phyloP scores from a whole-genome alignment of 31 red algal genomes.

The Bonnemaisonia californica region DNA sequence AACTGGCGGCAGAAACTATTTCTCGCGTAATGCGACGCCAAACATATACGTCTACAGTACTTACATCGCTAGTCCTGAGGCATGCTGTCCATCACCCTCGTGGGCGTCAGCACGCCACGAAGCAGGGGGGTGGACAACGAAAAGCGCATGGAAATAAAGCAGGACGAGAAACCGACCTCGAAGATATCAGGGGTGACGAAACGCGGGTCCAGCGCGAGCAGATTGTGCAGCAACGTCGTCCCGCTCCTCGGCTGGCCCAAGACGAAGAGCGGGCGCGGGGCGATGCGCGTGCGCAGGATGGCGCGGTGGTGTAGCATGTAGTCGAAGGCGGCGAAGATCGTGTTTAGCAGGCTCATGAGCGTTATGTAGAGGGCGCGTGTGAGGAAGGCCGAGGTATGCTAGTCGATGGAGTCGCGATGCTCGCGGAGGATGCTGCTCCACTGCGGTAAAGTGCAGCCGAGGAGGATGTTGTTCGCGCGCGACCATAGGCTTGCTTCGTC shows the following conservation, averaged over 20 bases:
- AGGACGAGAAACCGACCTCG: conserved; percentile 16
- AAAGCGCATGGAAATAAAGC: conserved; percentile 1
- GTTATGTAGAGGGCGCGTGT: neutral
- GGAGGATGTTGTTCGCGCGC: neutral
- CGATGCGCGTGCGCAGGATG: neutral
- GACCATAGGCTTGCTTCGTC: no score
- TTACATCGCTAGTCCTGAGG: conserved; percentile 4
- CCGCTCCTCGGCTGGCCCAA: conserved; percentile 18
- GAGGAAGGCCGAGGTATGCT: neutral
- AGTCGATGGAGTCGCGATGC: neutral
- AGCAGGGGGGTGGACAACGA: neutral
- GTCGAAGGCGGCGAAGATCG: conserved; percentile 6
- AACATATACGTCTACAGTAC: no score
- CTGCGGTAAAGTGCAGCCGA: conserved; percentile 7
- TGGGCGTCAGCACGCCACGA: neutral
- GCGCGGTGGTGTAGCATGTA: neutral
- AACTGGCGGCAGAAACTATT: no score
- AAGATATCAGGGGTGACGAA: conserved; percentile 23
- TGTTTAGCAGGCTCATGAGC: neutral
- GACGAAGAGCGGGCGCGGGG: neutral
- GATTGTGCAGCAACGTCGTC: conserved; percentile 18
- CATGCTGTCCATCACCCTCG: conserved; percentile 14
- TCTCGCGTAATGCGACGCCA: no score
- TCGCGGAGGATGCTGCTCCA: neutral
- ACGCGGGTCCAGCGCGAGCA: conserved; percentile 11